phyloP scores from a whole-genome alignment of 805 yeast genomes.

The Nadsonia fulvescens region DNA sequence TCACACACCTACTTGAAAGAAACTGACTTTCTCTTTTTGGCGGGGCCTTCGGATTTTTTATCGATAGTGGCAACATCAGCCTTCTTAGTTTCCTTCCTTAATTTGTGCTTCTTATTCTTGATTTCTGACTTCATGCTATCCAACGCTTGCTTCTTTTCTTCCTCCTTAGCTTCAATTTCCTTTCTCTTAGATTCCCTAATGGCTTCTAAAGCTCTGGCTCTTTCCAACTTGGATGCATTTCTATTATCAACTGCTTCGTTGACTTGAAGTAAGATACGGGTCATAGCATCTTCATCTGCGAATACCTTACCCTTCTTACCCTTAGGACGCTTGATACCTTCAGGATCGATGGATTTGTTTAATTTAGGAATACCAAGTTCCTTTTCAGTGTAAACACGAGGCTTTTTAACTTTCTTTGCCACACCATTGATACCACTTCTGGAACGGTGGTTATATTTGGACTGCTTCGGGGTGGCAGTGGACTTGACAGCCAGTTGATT shows the following conservation, averaged over 20 bases:
- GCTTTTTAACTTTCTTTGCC: conserved; percentile 16
- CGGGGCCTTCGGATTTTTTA: too few species aligned
- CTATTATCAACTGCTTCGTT: conserved; percentile 65
- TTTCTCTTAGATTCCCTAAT: conserved; percentile 70
- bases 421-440: too few species aligned
- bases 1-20: too few species aligned
- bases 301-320: conserved; percentile 53
- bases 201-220: conserved; percentile 75
- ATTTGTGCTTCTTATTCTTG: conserved; percentile 50
- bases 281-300: conserved; percentile 45
- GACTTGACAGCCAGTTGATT: too few species aligned
- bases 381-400: conserved; percentile 40
- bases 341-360: conserved; percentile 68
- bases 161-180: conserved; percentile 76
- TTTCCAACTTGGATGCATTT: conserved; percentile 79
- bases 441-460: too few species aligned
- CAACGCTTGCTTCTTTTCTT: conserved; percentile 43
- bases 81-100: too few species aligned
- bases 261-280: conserved; percentile 58
- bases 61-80: too few species aligned
- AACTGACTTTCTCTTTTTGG: too few species aligned
- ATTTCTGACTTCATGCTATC: conserved; percentile 67
- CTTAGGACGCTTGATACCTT: conserved; percentile 50
- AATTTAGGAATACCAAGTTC: conserved; percentile 65
- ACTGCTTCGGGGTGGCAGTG: too few species aligned